Evolutionary conservation across 164 flowering plant genomes (phyloP).

Genomic region (Kalanchoe fedtschenkoi): DNA sequence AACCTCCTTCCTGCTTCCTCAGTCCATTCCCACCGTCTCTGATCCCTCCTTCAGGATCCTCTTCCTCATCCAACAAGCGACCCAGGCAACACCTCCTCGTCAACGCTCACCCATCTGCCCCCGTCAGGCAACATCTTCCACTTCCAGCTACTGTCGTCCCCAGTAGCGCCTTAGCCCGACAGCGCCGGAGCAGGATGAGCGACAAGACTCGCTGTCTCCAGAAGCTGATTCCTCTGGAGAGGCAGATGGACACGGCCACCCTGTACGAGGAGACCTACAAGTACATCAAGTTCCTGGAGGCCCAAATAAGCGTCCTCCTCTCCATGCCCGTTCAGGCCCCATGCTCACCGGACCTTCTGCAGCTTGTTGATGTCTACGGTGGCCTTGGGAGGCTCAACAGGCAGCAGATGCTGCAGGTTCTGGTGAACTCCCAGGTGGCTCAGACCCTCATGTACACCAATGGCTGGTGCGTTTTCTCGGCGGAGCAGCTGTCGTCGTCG

Average conservation of each 20-base stretch:
- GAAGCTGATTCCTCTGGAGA: conserved; percentile 56
- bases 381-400: conserved; percentile 32
- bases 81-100: background rate
- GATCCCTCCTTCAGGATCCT: background rate
- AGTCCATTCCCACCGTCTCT: too few relatives aligned
- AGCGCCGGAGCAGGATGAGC: conserved; percentile 29
- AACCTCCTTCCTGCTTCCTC: background rate
- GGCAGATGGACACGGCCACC: conserved; percentile 52
- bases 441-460: conserved; percentile 37
- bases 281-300: conserved; percentile 58
- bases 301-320: conserved; percentile 46
- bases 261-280: conserved; percentile 58
- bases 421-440: conserved; percentile 47
- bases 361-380: conserved; percentile 1
- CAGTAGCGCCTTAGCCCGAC: conserved; percentile 15
- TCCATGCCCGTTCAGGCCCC: conserved; percentile 41
- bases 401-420: conserved; percentile 47
- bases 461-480: conserved; percentile 40
- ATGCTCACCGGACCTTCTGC: background rate
- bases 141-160: background rate
- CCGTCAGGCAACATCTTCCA: too few relatives aligned
- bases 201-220: conserved; percentile 36
- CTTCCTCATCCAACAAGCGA: background rate
- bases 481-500: conserved; percentile 35
- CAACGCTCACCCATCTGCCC: too few relatives aligned